phyloP scores from a whole-genome alignment of 2,329 filamentous ascomycete species.

The Biscogniauxia mediterranea region DNA sequence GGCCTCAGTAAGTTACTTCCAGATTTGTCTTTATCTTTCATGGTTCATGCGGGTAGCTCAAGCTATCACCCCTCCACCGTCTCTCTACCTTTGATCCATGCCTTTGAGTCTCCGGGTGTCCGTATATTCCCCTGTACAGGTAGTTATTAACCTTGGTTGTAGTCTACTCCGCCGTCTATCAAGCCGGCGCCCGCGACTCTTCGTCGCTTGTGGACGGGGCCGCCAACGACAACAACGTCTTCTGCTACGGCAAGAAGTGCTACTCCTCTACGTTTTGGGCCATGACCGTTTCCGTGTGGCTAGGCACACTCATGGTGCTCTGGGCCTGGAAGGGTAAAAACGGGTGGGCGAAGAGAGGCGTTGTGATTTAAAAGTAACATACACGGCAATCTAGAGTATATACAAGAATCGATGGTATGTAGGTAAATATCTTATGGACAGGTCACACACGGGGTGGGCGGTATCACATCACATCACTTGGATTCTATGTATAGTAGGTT shows the following conservation, averaged over 20 bases:
- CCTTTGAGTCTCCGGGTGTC: background rate
- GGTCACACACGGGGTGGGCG: background rate
- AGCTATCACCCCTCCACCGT: background rate
- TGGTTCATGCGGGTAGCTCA: background rate
- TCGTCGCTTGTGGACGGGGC: conserved; percentile 31
- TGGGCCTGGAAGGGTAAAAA: conserved; percentile 78
- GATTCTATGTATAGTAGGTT: background rate
- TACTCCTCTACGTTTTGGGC: conserved; percentile 85
- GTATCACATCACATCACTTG: background rate
- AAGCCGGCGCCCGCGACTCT: conserved; percentile 57
- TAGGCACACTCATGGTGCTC: conserved; percentile 69
- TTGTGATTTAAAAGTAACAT: conserved; percentile 52
- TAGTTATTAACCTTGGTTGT: background rate
- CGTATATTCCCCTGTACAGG: background rate
- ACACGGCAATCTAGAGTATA: background rate
- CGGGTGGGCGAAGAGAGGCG: conserved; percentile 74
- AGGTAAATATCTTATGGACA: background rate
- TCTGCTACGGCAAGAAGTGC: conserved; percentile 81
- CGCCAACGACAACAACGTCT: conserved; percentile 44
- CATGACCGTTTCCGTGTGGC: conserved; percentile 76
- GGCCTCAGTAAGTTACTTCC: conserved; percentile 49
- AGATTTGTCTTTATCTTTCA: background rate
- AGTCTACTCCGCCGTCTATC: conserved; percentile 80
- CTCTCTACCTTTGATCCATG: background rate
- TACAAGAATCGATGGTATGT: background rate